Conservation (phyloP, 2,329 filamentous ascomycete genomes). For the Hypoxylon sp. region DNA sequence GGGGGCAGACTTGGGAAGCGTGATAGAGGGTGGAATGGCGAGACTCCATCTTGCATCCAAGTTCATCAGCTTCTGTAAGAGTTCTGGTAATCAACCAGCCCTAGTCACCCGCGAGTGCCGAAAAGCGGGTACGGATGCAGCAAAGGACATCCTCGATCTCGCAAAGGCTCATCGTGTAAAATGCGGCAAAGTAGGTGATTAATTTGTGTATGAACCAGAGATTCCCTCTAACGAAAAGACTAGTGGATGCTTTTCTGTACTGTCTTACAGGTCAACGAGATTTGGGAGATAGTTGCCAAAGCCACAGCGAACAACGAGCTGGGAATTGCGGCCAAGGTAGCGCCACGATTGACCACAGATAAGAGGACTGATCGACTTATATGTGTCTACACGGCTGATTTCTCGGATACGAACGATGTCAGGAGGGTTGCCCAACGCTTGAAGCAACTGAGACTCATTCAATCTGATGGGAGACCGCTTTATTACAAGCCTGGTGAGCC, state of each 20-base stretch:
- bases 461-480: constrained; percentile 61
- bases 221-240: constrained; percentile 7
- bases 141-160: constrained; percentile 68
- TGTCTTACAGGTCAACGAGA: constrained; percentile 64
- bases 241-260: constrained; percentile 80
- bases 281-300: constrained; percentile 75
- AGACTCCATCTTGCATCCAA: constrained; percentile 59
- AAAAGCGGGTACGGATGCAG: constrained; percentile 61
- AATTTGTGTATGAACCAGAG: not conserved
- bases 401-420: constrained; percentile 75
- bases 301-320: constrained; percentile 77
- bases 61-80: constrained; percentile 63
- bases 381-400: constrained; percentile 83
- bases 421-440: constrained; percentile 73
- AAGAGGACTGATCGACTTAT: constrained; percentile 67
- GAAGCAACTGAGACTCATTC: constrained; percentile 70
- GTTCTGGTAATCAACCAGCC: constrained; percentile 50
- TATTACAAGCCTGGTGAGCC: constrained; percentile 82
- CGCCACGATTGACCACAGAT: constrained; percentile 63
- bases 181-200: constrained; percentile 71
- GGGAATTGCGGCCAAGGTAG: constrained; percentile 79
- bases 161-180: constrained; percentile 70
- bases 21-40: constrained; percentile 65
- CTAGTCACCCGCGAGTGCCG: constrained; percentile 61
- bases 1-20: constrained; percentile 59